Conservation (phyloP, 176 grass and related monocot species). For the Carex myosuroides region DNA sequence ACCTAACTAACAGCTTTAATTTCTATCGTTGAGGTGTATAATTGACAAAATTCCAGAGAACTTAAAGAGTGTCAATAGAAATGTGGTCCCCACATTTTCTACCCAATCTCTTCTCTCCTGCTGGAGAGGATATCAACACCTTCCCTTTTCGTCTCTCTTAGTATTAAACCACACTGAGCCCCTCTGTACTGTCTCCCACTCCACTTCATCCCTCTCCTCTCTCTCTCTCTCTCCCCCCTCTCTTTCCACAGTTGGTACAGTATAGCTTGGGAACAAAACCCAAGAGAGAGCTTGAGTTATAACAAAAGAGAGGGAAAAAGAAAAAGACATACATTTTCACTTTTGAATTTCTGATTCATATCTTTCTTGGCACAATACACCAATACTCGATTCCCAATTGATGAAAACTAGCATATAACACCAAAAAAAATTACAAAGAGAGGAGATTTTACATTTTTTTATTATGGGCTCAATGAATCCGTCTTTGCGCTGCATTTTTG, state of each 20-base stretch:
- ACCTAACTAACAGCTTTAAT: background rate
- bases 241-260: slow-evolving; percentile 27
- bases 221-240: slow-evolving; percentile 17
- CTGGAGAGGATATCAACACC: background rate
- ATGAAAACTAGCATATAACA: background rate
- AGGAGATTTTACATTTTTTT: background rate
- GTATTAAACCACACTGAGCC: slow-evolving; percentile 34
- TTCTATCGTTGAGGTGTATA: background rate
- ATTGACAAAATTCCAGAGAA: slow-evolving; percentile 8
- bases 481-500: background rate
- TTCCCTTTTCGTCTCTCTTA: slow-evolving; percentile 12
- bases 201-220: slow-evolving; percentile 15
- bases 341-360: slow-evolving; percentile 1
- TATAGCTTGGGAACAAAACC: slow-evolving; percentile 10
- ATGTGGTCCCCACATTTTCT: slow-evolving; percentile 10
- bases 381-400: background rate
- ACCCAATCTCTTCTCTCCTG: slow-evolving; percentile 12
- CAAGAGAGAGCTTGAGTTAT: slow-evolving; percentile 2
- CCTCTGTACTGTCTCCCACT: slow-evolving; percentile 37
- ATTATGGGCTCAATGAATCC: slow-evolving; percentile 11
- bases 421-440: background rate
- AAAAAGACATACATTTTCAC: slow-evolving; percentile 6
- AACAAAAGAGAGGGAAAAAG: background rate
- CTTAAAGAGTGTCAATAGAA: background rate
- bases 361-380: background rate